A percentile compares a stretch with the other conserved stretches of the same genome.
Evolutionary conservation across 2,329 filamentous ascomycete species (phyloP).

Genomic region (Aspergillus tanneri): DNA sequence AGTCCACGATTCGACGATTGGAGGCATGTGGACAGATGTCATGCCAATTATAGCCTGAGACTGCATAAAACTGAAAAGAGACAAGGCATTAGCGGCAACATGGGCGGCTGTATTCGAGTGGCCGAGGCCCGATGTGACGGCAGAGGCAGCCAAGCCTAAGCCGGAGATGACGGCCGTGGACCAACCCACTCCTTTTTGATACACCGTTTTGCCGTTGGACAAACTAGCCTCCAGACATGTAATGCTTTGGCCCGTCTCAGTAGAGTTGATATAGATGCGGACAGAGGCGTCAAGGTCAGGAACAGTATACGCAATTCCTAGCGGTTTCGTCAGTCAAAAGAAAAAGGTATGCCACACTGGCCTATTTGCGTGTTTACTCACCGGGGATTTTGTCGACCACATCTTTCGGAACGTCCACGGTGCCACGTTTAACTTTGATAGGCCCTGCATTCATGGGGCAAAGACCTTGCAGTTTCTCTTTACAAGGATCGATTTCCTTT

Average conservation of each 20-base stretch:
- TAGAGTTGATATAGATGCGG: conserved; percentile 75
- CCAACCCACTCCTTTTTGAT: conserved; percentile 87
- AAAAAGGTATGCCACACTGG: neutral
- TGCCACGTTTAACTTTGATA: conserved; percentile 69
- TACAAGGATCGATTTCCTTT: conserved; percentile 72
- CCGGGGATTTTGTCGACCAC: conserved; percentile 68
- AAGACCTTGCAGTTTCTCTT: conserved; percentile 66
- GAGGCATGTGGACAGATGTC: conserved; percentile 75
- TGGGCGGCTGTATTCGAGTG: conserved; percentile 94
- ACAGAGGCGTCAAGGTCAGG: conserved; percentile 89
- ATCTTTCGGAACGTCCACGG: conserved; percentile 57
- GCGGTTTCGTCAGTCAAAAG: conserved; percentile 3
- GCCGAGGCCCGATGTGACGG: conserved; percentile 82
- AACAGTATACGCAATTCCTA: conserved; percentile 78
- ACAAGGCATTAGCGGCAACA: conserved; percentile 87
- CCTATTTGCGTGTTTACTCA: conserved; percentile 30
- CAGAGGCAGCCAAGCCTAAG: conserved; percentile 77
- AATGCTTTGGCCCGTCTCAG: conserved; percentile 61
- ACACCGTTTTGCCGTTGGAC: conserved; percentile 89
- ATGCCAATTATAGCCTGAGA: conserved; percentile 88
- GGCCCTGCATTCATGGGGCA: conserved; percentile 89
- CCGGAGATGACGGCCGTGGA: conserved; percentile 83
- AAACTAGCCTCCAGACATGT: conserved; percentile 86
- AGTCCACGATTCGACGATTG: conserved; percentile 88
- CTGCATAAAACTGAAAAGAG: conserved; percentile 94